Conservation (phyloP, 73 alveolate genomes). For the Strombidium stylifer region DNA sequence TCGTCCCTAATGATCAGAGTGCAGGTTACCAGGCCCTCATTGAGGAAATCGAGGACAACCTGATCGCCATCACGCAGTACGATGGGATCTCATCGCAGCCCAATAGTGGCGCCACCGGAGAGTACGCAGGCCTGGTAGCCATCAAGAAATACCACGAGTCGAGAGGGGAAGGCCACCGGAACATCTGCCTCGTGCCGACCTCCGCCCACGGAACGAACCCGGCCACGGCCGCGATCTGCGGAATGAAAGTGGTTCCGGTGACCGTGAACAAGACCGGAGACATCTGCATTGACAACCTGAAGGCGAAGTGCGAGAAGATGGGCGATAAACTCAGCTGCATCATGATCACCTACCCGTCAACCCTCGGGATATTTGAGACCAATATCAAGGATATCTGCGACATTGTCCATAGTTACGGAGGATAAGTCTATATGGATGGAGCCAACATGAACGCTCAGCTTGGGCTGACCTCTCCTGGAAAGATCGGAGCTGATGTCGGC, state of each 20-base stretch:
- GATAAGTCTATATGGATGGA: slow-evolving; percentile 96
- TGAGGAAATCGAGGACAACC: slow-evolving; percentile 56
- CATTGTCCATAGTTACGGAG: slow-evolving; percentile 75
- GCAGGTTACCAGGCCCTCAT: slow-evolving; percentile 81
- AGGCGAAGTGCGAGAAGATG: slow-evolving; percentile 62
- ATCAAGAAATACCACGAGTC: slow-evolving; percentile 80
- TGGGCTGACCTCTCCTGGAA: slow-evolving; percentile 94
- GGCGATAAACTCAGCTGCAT: slow-evolving; percentile 74
- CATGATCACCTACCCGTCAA: slow-evolving; percentile 96
- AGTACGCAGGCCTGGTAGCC: slow-evolving; percentile 88
- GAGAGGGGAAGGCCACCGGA: slow-evolving; percentile 72
- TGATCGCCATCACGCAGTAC: slow-evolving; percentile 72
- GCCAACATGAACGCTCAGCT: slow-evolving; percentile 93
- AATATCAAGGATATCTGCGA: slow-evolving; percentile 64
- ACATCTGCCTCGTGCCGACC: slow-evolving; percentile 89
- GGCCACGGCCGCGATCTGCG: slow-evolving; percentile 86
- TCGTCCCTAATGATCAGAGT: slow-evolving; percentile 79
- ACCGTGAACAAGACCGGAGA: slow-evolving; percentile 55
- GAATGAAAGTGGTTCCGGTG: slow-evolving; percentile 74
- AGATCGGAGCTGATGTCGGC: slow-evolving; percentile 95
- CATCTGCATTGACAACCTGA: slow-evolving; percentile 57
- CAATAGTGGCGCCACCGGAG: slow-evolving; percentile 93
- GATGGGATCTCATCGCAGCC: slow-evolving; percentile 89
- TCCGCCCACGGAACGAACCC: slow-evolving; percentile 98
- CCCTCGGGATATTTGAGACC: slow-evolving; percentile 93